Percentiles rank a stretch among this genome's conserved stretches.
These are phyloP conservation scores for Tuber aestivum DNA, from an alignment of 495 filamentous ascomycete species.

Conservation along the genomic window DNA sequence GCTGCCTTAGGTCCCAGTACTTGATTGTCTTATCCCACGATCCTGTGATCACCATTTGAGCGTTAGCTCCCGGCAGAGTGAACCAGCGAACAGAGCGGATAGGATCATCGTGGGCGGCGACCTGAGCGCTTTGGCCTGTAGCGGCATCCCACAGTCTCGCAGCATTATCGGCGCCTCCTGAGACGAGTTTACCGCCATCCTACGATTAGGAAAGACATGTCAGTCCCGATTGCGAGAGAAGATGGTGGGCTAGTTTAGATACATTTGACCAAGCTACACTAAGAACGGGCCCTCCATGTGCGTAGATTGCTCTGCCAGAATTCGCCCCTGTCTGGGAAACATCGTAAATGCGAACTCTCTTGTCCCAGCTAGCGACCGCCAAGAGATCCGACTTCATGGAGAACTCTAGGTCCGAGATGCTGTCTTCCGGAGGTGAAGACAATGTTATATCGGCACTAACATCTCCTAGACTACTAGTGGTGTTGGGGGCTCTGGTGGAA, in stretches of 20 bases:
- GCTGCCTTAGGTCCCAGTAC: constrained; percentile 82
- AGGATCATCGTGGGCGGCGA: constrained; percentile 73
- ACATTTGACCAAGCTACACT: constrained; percentile 80
- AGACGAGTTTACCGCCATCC: constrained; percentile 66
- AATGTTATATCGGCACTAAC: constrained; percentile 81
- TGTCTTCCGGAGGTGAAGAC: constrained; percentile 70
- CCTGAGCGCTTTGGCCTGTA: constrained; percentile 54
- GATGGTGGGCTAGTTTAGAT: constrained; percentile 20
- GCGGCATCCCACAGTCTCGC: constrained; percentile 70
- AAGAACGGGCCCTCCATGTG: constrained; percentile 70
- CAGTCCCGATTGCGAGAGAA: constrained; percentile 7
- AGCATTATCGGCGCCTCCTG: constrained; percentile 77
- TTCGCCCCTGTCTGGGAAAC: constrained; percentile 64
- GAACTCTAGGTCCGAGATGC: constrained; percentile 76
- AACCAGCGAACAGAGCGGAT: constrained; percentile 76
- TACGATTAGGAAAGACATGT: constrained; percentile 42
- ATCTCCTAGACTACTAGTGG: constrained; percentile 75
- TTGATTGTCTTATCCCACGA: constrained; percentile 96
- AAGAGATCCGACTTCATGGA: constrained; percentile 71
- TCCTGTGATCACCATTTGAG: constrained; percentile 73
- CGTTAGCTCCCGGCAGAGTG: constrained; percentile 50
- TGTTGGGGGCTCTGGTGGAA: constrained; percentile 41
- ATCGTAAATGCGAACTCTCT: constrained; percentile 88
- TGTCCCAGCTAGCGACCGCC: constrained; percentile 87
- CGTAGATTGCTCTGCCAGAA: constrained; percentile 70